These are phyloP conservation scores for Monosporascus sp. DNA, from an alignment of 2,329 filamentous ascomycete genomes.

Conservation along the genomic window DNA sequence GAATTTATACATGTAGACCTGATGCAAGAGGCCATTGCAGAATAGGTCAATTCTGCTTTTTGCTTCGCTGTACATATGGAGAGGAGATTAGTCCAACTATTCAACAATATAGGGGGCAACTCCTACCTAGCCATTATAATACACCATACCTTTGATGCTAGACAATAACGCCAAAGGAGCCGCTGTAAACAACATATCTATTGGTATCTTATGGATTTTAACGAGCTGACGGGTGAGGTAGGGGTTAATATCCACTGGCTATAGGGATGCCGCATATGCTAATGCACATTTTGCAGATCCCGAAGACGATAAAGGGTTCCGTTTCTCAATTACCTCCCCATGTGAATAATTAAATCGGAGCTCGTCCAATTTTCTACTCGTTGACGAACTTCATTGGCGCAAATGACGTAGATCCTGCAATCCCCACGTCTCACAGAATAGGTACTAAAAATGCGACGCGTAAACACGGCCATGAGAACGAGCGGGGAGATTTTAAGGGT, in stretches of 20 bases:
- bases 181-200: too few species aligned
- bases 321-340: not conserved
- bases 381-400: conserved; percentile 3
- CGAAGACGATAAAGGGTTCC: not conserved
- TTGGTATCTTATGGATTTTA: too few species aligned
- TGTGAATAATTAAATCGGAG: not conserved
- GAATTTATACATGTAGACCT: too few species aligned
- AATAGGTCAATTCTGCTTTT: too few species aligned
- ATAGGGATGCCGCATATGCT: not conserved
- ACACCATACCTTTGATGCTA: too few species aligned
- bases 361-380: conserved; percentile 2
- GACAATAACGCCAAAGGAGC: too few species aligned
- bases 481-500: not conserved
- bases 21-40: too few species aligned
- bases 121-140: too few species aligned
- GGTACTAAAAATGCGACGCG: not conserved
- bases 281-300: not conserved
- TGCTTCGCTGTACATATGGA: too few species aligned
- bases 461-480: not conserved
- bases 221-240: too few species aligned
- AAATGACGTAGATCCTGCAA: conserved; percentile 21
- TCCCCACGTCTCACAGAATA: conserved; percentile 3
- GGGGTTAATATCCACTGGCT: not conserved
- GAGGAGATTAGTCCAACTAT: too few species aligned
- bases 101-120: too few species aligned